Evolutionary conservation across 2,329 filamentous ascomycete species (phyloP).

Genomic region (Raffaelea ambrosiae): DNA sequence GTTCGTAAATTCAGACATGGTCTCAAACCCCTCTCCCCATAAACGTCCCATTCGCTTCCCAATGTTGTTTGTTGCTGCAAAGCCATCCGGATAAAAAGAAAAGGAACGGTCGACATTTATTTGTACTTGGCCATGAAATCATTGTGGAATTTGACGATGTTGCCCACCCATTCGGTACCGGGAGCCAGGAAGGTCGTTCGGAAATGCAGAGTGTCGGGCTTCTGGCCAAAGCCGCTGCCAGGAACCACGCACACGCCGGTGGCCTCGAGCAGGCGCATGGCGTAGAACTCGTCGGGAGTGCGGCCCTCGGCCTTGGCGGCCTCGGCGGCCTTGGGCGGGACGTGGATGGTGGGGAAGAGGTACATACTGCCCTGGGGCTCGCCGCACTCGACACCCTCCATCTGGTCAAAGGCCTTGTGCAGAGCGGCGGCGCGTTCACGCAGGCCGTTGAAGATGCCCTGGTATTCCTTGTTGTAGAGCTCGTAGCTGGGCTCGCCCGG

Average conservation of each 20-base stretch:
- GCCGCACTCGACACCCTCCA: slow-evolving; percentile 93
- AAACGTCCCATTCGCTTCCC: no score
- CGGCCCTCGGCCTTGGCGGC: slow-evolving; percentile 68
- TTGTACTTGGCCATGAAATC: slow-evolving; percentile 80
- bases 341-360: slow-evolving; percentile 87
- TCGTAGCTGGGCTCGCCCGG: slow-evolving; percentile 75
- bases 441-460: slow-evolving; percentile 69
- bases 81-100: neutral
- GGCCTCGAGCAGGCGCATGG: slow-evolving; percentile 78
- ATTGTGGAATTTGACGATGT: slow-evolving; percentile 82
- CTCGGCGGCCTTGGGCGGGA: slow-evolving; percentile 67
- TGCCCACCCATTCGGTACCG: slow-evolving; percentile 86
- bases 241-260: slow-evolving; percentile 94
- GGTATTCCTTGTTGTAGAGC: slow-evolving; percentile 80
- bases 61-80: neutral
- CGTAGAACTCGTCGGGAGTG: slow-evolving; percentile 87
- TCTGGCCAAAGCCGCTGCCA: slow-evolving; percentile 89
- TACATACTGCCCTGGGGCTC: slow-evolving; percentile 95
- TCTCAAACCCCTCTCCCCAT: no score
- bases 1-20: no score
- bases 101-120: slow-evolving; percentile 18
- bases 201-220: slow-evolving; percentile 85
- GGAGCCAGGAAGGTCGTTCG: slow-evolving; percentile 94
- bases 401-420: slow-evolving; percentile 81
- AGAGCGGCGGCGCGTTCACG: slow-evolving; percentile 73